These are phyloP conservation scores for Aureobasidium sp. DNA, from an alignment of 2,329 filamentous ascomycete species.

Conservation along the genomic window DNA sequence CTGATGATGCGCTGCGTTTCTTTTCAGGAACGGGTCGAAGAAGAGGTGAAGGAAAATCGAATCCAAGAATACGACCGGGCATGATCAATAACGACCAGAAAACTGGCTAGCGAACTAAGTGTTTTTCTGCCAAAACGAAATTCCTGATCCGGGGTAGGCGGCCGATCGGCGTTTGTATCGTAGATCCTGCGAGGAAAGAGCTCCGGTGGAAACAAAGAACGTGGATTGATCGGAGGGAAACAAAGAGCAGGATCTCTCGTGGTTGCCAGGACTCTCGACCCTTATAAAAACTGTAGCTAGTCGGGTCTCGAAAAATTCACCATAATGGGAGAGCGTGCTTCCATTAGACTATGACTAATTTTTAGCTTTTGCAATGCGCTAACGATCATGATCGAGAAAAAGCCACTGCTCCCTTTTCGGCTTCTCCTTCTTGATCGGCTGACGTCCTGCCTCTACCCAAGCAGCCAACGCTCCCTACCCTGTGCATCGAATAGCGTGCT, in stretches of 20 bases:
- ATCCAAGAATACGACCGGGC: constrained; percentile 29
- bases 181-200: neutral
- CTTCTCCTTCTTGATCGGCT: constrained; percentile 1
- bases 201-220: neutral
- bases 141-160: constrained; percentile 1
- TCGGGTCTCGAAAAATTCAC: constrained; percentile 5
- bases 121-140: neutral
- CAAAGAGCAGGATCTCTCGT: neutral
- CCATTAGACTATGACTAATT: neutral
- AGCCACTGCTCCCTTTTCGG: neutral
- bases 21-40: constrained; percentile 20
- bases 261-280: neutral
- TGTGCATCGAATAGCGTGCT: neutral
- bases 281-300: constrained; percentile 10
- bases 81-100: constrained; percentile 20
- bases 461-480: neutral
- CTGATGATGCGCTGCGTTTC: constrained; percentile 18
- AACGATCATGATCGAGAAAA: constrained; percentile 8
- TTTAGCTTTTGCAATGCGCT: neutral
- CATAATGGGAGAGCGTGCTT: neutral
- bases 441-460: neutral
- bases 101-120: neutral
- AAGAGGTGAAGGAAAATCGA: constrained; percentile 24
- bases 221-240: neutral
- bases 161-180: constrained; percentile 3